Base-by-base conservation (phyloP, 2,329 filamentous ascomycete species). In the Alternaria dauci region DNA sequence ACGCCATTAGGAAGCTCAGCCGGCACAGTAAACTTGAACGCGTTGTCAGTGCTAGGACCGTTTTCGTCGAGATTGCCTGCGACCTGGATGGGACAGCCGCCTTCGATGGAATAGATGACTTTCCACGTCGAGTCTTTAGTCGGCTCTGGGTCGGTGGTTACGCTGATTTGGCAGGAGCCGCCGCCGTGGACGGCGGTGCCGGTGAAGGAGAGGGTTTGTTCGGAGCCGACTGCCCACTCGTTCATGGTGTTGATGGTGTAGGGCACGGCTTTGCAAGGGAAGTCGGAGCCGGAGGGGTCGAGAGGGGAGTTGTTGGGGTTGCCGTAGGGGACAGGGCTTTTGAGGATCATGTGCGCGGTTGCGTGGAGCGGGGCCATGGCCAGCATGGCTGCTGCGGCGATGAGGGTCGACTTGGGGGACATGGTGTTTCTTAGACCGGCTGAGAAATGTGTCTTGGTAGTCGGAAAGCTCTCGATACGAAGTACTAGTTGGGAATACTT, bases 31-130 rank as follows among this genome's bases (percentile, higher is more conserved):
- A 56, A 59, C 4, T 47, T 34, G 26, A 59, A 59, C 0, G 88
- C 47, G 12, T 47, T 52, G 5, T 58, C 26, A 11, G 68, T 69
- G 0, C 79, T 75, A 12, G 80, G 81, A 1, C 57, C 59, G 1
- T 87, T 85, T 6, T 54, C 34, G 2, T 46, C 26, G 4, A 50
- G 47, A 36, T 72, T 72, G 1, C 60, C 66, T 2, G 42, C 5
- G 8, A 14, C 30, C 18, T 50, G 41, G 4, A 62, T 52, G 0
- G 93, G 93, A 76, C 95, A 98, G 14, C 92, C 93, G 50, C 94
- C 94, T 70, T 94, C 86, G 52, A 92, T 92, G 0, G 90, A 93
- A 74, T 96, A 89, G 79, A 98, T 95, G 61, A 97, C 92, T 80
- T 95, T 95, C 87, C 89, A 98, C 8, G 84, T 83, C 1, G 89